Conservation (phyloP, 257 asterid genomes). For the Nyctanthes arbortristis region DNA sequence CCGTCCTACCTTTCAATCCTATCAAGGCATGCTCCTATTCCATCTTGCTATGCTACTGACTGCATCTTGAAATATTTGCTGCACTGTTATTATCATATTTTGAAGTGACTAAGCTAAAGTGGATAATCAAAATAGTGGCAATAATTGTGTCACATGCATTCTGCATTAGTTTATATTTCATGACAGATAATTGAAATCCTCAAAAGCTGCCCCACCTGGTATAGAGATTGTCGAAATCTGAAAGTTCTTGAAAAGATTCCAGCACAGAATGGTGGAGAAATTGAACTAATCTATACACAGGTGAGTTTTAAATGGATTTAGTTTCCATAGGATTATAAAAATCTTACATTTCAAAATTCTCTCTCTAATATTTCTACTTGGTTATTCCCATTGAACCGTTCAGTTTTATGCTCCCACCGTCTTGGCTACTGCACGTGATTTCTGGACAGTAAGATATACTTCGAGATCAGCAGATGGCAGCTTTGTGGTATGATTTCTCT, state of each 20-base stretch:
- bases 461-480: slow-evolving; percentile 43
- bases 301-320: slow-evolving; percentile 14
- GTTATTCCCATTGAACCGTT: neutral
- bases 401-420: slow-evolving; percentile 53
- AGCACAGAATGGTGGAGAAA: slow-evolving; percentile 35
- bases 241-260: slow-evolving; percentile 36
- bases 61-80: too few relatives aligned
- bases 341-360: neutral
- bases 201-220: slow-evolving; percentile 45
- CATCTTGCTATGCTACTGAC: too few relatives aligned
- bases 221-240: slow-evolving; percentile 34
- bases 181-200: slow-evolving; percentile 42
- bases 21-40: slow-evolving; percentile 30
- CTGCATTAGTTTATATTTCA: neutral
- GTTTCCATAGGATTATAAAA: neutral
- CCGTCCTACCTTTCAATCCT: slow-evolving; percentile 38
- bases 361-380: neutral
- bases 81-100: too few relatives aligned
- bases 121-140: neutral
- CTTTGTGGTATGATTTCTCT: slow-evolving; percentile 36
- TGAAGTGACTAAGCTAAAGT: too few relatives aligned
- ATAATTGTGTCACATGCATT: neutral
- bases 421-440: slow-evolving; percentile 53
- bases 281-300: slow-evolving; percentile 46
- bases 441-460: slow-evolving; percentile 55